These are phyloP conservation scores for Kuraishia ogatae DNA, from an alignment of 805 yeast genomes.

Conservation along the genomic window DNA sequence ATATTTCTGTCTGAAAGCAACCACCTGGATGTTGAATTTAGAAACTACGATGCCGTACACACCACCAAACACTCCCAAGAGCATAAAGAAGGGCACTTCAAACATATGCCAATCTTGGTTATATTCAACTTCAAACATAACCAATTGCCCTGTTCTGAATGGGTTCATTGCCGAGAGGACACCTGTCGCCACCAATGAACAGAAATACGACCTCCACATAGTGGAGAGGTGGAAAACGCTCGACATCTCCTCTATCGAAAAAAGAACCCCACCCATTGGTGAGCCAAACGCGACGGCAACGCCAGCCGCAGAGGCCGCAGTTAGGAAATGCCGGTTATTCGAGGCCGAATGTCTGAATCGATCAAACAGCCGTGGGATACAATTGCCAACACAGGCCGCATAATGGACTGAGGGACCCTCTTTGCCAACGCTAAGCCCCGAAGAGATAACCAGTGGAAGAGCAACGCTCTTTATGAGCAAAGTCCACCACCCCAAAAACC, in stretches of 20 bases:
- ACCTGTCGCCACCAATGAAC: slow-evolving; percentile 81
- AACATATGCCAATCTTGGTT: slow-evolving; percentile 79
- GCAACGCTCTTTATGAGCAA: slow-evolving; percentile 69
- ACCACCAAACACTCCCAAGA: slow-evolving; percentile 89
- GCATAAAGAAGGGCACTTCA: slow-evolving; percentile 72
- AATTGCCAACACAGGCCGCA: slow-evolving; percentile 92
- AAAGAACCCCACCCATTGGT: slow-evolving; percentile 94
- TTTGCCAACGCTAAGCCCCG: slow-evolving; percentile 91
- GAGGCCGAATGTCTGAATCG: slow-evolving; percentile 36
- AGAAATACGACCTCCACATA: slow-evolving; percentile 86
- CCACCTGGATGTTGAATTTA: slow-evolving; percentile 66
- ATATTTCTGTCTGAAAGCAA: slow-evolving; percentile 67
- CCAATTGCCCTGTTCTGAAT: slow-evolving; percentile 90
- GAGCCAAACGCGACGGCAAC: slow-evolving; percentile 98
- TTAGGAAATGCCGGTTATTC: slow-evolving; percentile 48
- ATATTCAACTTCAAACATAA: slow-evolving; percentile 84
- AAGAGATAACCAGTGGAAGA: slow-evolving; percentile 83
- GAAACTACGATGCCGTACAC: slow-evolving; percentile 74
- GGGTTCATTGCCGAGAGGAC: slow-evolving; percentile 80
- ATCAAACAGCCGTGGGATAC: slow-evolving; percentile 49
- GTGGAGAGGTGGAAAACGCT: slow-evolving; percentile 66
- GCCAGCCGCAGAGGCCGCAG: slow-evolving; percentile 96
- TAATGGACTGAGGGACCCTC: slow-evolving; percentile 99
- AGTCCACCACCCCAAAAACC: slow-evolving; percentile 69
- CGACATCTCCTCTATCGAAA: slow-evolving; percentile 87